A percentile compares a stretch with the other conserved stretches of the same genome.
Conservation (phyloP, 2,329 filamentous ascomycete species). For the Clonostachys chloroleuca region DNA sequence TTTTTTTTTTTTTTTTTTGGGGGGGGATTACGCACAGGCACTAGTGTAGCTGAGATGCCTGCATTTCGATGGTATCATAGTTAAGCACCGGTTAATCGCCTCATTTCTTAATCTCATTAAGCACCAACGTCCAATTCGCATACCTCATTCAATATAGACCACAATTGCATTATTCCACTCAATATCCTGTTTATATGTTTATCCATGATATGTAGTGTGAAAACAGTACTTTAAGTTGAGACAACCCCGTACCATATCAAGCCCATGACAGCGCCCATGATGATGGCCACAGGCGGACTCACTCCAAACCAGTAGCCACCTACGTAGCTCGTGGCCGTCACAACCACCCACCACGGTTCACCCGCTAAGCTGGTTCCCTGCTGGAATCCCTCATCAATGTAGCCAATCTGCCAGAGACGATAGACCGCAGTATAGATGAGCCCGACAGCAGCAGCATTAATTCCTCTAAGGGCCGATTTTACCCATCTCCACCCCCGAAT, state of each 20-base stretch:
- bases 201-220: too few species aligned
- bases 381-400: conserved; percentile 37
- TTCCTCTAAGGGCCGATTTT: conserved; percentile 30
- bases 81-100: too few species aligned
- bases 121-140: too few species aligned
- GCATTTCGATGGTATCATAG: too few species aligned
- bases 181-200: too few species aligned
- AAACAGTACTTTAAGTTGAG: neutral
- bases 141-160: too few species aligned
- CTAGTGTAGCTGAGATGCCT: too few species aligned
- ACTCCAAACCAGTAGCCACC: conserved; percentile 20
- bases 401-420: conserved; percentile 54
- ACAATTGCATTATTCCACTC: too few species aligned
- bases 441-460: conserved; percentile 55
- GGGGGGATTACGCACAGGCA: too few species aligned
- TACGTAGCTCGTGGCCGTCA: conserved; percentile 34
- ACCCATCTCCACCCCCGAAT: conserved; percentile 37
- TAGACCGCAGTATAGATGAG: conserved; percentile 59
- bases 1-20: too few species aligned
- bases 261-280: conserved; percentile 20
- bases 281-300: conserved; percentile 18
- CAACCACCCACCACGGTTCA: conserved; percentile 58
- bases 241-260: conserved; percentile 16
- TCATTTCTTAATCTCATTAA: too few species aligned
- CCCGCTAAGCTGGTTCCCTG: conserved; percentile 43